Base-by-base conservation (phyloP, 2,329 filamentous ascomycete genomes). In the Neoscytalidium dimidiatum region DNA sequence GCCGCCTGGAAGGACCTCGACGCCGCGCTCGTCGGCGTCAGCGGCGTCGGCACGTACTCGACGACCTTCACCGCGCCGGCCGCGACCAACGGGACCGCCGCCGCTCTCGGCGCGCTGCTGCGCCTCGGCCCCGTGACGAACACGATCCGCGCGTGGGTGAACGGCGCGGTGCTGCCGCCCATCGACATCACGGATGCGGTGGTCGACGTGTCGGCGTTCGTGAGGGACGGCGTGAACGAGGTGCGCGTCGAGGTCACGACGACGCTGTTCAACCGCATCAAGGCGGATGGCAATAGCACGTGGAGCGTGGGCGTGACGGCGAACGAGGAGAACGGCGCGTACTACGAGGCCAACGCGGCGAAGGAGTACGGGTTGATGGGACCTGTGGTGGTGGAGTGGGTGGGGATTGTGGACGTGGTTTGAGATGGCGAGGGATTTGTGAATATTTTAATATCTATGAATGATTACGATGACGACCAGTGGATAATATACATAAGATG, bases 1-100 rank as follows among this genome's bases (percentile, higher is more conserved):
- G 28, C 72, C 3, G 72, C 79, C 2, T 82, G 79, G 79, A 68
- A 68, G 8, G 35, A 71, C 3, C 73, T 80, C 19, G 66, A 69
- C 8, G 51, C 69, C 0, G 69, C 66, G 1, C 68, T 79, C 0
- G 60, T 63, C 28, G 74, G 73, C 49, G 71, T 72, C 1, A 75
- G 71, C 31, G 78, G 78, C 2, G 69, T 73, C 7, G 77, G 76
- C 6, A 73, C 71, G 66, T 78, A 79, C 70, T 68, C 67, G 44
- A 72, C 74, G n/a, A 67, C 69, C 13, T 77, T 79, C 67, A 44
- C 64, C 17, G 71, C 69, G 66, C 71, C 73, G 8, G 56, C 64
- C 17, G 26, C 43, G 11, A 66, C 67, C 9, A 53, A 29, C 28
- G 61, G 44, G 23, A 64, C 65, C 11, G 62, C 67, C 13, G 38